Percentiles rank a stretch among this genome's conserved stretches.
Conservation (phyloP, 257 asterid species). For the Solanum microdontum region DNA sequence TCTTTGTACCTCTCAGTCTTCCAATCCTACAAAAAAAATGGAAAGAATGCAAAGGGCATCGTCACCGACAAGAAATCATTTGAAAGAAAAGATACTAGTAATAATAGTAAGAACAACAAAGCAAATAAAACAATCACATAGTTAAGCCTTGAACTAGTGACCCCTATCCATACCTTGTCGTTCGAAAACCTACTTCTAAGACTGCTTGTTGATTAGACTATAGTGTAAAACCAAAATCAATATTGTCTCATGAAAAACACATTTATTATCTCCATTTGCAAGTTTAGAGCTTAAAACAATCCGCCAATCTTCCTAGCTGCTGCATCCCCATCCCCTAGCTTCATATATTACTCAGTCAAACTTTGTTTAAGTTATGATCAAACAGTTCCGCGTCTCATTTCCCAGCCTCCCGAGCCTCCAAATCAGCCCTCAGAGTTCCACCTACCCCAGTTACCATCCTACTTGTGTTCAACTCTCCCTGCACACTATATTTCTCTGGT, state of each 20-base stretch:
- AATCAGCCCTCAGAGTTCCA: not conserved
- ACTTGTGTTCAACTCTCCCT: not conserved
- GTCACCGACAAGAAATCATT: not conserved
- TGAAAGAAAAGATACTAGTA: not conserved
- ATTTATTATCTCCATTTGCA: not conserved
- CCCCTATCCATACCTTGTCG: not conserved
- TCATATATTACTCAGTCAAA: not conserved
- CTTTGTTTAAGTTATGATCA: not conserved
- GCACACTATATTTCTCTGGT: not conserved
- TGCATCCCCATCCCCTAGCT: not conserved
- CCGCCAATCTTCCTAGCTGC: not conserved
- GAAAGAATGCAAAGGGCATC: not conserved
- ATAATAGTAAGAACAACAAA: not conserved
- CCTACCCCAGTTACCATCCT: not conserved
- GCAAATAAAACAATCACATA: not conserved
- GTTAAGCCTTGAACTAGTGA: not conserved
- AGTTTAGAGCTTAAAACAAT: not conserved
- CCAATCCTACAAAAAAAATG: constrained; percentile 60
- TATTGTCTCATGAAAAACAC: not conserved
- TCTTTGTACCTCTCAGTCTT: constrained; percentile 96
- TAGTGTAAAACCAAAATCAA: not conserved
- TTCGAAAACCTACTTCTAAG: not conserved
- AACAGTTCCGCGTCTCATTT: not conserved
- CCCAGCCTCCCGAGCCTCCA: not conserved
- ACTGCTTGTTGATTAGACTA: not conserved